Conservation (phyloP, 1,284 basidiomycete genomes). For the Rhizoctonia solani region DNA sequence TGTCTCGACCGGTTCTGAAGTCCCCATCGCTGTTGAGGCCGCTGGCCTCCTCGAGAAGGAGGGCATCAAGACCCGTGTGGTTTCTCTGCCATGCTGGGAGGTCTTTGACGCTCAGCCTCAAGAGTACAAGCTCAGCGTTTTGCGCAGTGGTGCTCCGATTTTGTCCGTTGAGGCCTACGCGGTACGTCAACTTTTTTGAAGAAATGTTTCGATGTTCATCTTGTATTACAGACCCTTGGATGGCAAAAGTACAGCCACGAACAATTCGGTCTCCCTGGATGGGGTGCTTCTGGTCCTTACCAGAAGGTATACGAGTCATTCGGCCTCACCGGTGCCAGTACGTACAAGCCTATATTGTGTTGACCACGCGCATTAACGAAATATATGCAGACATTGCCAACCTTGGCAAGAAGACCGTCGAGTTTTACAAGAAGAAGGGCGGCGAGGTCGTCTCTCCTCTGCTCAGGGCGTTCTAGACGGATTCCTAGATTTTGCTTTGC, state of each 20-base stretch:
- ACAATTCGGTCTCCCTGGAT: constrained; percentile 78
- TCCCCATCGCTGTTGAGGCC: constrained; percentile 83
- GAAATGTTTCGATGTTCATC: no score
- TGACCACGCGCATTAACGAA: constrained; percentile 35
- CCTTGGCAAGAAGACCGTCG: constrained; percentile 82
- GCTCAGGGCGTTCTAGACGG: constrained; percentile 56
- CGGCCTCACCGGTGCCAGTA: constrained; percentile 79
- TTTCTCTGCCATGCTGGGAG: constrained; percentile 88
- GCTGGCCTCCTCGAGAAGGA: constrained; percentile 73
- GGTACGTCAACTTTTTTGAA: no score
- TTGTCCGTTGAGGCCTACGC: constrained; percentile 84
- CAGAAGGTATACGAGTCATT: constrained; percentile 89
- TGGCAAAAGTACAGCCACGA: constrained; percentile 90
- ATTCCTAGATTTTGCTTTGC: neutral
- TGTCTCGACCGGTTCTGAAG: constrained; percentile 88
- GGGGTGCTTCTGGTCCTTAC: constrained; percentile 91
- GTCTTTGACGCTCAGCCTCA: constrained; percentile 84
- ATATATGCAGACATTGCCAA: constrained; percentile 69
- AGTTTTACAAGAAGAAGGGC: constrained; percentile 84
- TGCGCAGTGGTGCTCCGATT: constrained; percentile 88
- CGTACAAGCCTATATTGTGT: constrained; percentile 46
- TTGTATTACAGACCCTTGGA: constrained; percentile 65
- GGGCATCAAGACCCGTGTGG: constrained; percentile 81
- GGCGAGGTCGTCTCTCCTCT: constrained; percentile 77
- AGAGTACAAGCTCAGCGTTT: constrained; percentile 81